These are phyloP conservation scores for Tolypocladium endophyticum DNA, from an alignment of 2,329 filamentous ascomycete species.

Conservation along the genomic window DNA sequence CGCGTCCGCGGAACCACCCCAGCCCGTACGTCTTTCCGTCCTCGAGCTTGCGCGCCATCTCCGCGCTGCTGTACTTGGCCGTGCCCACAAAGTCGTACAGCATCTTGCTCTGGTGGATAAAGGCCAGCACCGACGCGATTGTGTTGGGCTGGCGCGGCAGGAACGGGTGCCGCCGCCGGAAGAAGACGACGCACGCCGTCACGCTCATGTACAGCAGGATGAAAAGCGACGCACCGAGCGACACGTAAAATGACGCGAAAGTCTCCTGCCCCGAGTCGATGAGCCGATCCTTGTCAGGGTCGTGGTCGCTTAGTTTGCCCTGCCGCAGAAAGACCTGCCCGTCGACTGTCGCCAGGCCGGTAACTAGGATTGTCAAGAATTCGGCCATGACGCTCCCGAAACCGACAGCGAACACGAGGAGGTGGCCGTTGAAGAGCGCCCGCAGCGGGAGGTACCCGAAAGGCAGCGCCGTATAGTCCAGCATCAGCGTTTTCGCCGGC, in stretches of 20 bases:
- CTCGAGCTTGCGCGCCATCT: constrained; percentile 53
- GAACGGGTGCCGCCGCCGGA: constrained; percentile 56
- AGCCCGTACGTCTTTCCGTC: constrained; percentile 57
- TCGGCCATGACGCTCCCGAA: constrained; percentile 64
- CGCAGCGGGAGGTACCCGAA: constrained; percentile 54
- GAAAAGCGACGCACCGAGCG: constrained; percentile 47
- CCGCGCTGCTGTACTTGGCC: constrained; percentile 46
- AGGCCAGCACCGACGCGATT: constrained; percentile 65
- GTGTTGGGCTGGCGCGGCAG: constrained; percentile 69
- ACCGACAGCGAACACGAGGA: constrained; percentile 56
- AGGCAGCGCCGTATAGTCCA: constrained; percentile 65
- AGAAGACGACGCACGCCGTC: constrained; percentile 49
- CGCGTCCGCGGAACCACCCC: constrained; percentile 66
- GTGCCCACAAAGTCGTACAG: constrained; percentile 65
- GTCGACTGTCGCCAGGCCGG: constrained; percentile 54
- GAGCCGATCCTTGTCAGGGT: constrained; percentile 8
- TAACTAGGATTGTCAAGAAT: constrained; percentile 58
- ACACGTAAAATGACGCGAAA: constrained; percentile 53
- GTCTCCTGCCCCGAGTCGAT: constrained; percentile 49
- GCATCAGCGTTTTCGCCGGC: constrained; percentile 51
- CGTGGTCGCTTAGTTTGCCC: constrained; percentile 2
- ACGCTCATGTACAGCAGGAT: constrained; percentile 57
- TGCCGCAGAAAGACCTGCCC: constrained; percentile 45
- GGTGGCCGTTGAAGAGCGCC: constrained; percentile 53
- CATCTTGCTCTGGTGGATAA: constrained; percentile 75